Evolutionary conservation across 257 asterid genomes (phyloP).

Genomic region (Petrea volubilis): DNA sequence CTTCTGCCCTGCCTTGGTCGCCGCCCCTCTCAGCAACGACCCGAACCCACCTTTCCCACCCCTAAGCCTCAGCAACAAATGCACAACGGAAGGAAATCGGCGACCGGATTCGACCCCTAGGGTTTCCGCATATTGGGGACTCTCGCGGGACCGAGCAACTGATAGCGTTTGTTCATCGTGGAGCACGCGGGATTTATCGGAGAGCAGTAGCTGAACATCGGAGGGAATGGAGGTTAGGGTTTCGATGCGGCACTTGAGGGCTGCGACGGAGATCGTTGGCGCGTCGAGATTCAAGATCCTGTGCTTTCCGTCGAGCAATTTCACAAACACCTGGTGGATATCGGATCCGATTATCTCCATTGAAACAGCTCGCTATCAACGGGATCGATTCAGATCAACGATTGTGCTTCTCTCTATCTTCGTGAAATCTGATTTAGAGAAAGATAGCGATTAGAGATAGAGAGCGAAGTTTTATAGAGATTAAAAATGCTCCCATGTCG

Average conservation of each 20-base stretch:
- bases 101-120: neutral
- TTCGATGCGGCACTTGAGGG: slow-evolving; percentile 59
- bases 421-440: neutral
- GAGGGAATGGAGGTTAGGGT: slow-evolving; percentile 63
- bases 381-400: neutral
- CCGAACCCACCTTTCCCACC: slow-evolving; percentile 99
- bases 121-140: slow-evolving; percentile 22
- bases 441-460: too few species aligned
- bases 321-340: slow-evolving; percentile 55
- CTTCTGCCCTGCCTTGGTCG: slow-evolving; percentile 98
- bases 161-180: slow-evolving; percentile 35
- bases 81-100: slow-evolving; percentile 21
- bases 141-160: slow-evolving; percentile 23
- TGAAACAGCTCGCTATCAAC: neutral
- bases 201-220: slow-evolving; percentile 54
- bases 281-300: slow-evolving; percentile 50
- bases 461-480: too few species aligned
- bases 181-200: slow-evolving; percentile 36
- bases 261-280: slow-evolving; percentile 41
- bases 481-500: too few species aligned
- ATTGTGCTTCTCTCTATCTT: neutral
- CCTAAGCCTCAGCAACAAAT: slow-evolving; percentile 39
- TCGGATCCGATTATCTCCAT: slow-evolving; percentile 38
- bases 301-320: slow-evolving; percentile 78
- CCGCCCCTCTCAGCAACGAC: slow-evolving; percentile 89